Evolutionary conservation across 805 yeast species (phyloP).

Genomic region (Ogataea ganodermae): DNA sequence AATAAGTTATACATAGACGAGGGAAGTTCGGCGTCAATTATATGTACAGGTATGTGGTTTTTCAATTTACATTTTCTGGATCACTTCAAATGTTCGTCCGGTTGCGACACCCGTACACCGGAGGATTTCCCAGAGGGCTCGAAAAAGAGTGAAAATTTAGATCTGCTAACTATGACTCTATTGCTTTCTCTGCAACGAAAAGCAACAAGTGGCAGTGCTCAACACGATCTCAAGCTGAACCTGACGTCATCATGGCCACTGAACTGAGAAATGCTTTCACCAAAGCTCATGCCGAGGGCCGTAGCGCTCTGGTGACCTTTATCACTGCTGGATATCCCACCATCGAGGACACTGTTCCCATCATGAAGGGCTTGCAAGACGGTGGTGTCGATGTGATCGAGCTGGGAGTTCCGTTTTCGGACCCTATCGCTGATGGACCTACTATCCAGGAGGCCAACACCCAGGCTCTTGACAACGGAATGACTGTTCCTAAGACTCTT

Average conservation of each 20-base stretch:
- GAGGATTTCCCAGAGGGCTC: not conserved
- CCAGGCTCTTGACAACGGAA: constrained; percentile 79
- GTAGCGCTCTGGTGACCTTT: constrained; percentile 89
- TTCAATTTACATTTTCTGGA: too few relatives aligned
- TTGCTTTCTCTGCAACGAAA: not conserved
- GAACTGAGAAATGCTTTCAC: constrained; percentile 38
- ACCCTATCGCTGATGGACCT: constrained; percentile 99
- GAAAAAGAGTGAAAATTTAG: not conserved
- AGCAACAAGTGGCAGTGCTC: not conserved
- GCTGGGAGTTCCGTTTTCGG: constrained; percentile 94
- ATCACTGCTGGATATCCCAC: constrained; percentile 95
- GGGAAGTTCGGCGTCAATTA: too few relatives aligned
- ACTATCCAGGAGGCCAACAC: constrained; percentile 89
- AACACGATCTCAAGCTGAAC: not conserved
- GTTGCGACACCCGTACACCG: constrained; percentile 2
- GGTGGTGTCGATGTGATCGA: constrained; percentile 97
- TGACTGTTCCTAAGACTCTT: constrained; percentile 67
- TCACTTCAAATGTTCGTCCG: too few relatives aligned
- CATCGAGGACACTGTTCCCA: constrained; percentile 82
- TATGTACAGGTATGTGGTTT: too few relatives aligned
- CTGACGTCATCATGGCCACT: constrained; percentile 25
- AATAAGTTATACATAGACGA: too few relatives aligned
- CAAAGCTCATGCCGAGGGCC: constrained; percentile 42
- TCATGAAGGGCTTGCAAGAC: constrained; percentile 82
- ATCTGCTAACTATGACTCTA: not conserved